Evolutionary conservation across 495 filamentous ascomycete species (phyloP).

Genomic region (Neurospora sp.): DNA sequence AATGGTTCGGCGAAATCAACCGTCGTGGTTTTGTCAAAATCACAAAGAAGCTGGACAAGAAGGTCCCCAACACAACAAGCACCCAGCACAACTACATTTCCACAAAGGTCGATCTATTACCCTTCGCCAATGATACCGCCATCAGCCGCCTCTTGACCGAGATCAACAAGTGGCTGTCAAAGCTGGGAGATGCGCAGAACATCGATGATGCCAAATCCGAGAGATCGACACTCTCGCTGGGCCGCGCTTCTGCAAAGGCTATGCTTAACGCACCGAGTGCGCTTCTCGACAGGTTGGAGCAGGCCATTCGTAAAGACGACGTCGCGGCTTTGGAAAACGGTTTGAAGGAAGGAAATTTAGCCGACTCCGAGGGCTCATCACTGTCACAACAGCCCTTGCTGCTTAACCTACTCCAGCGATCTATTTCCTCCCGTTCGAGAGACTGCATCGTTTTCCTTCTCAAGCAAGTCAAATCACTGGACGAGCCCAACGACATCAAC

Average conservation of each 20-base stretch:
- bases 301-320: constrained; percentile 68
- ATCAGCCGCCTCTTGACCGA: constrained; percentile 57
- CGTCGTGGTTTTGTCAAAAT: constrained; percentile 93
- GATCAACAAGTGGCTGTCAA: constrained; percentile 86
- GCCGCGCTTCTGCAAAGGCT: constrained; percentile 57
- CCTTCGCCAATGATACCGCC: constrained; percentile 69
- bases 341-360: constrained; percentile 46
- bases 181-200: constrained; percentile 60
- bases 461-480: constrained; percentile 52
- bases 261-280: constrained; percentile 57
- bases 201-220: constrained; percentile 62
- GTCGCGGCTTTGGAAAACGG: constrained; percentile 46
- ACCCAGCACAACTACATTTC: constrained; percentile 75
- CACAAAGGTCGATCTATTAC: constrained; percentile 73
- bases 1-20: constrained; percentile 98
- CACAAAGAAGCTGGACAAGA: constrained; percentile 95
- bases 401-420: constrained; percentile 72
- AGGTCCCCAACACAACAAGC: constrained; percentile 47
- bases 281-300: constrained; percentile 63
- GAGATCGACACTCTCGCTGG: constrained; percentile 60
- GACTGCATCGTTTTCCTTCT: constrained; percentile 61
- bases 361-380: constrained; percentile 40
- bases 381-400: constrained; percentile 43
- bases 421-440: constrained; percentile 62
- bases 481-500: constrained; percentile 87